A percentile compares a stretch with the other conserved stretches of the same genome.
phyloP scores from a whole-genome alignment of 2,329 filamentous ascomycete species.

The Leptoxyphium fumago region DNA sequence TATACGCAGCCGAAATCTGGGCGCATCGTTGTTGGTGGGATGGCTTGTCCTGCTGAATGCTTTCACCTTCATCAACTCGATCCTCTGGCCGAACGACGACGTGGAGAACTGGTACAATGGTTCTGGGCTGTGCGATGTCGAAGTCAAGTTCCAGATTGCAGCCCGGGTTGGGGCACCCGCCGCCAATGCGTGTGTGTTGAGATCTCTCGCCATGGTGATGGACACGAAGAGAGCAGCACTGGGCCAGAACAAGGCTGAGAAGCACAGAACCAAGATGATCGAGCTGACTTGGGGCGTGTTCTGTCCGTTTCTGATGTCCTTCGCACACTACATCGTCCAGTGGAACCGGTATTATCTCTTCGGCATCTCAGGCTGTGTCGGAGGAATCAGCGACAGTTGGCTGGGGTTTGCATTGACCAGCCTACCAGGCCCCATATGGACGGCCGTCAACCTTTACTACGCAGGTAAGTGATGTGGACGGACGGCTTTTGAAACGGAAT shows the following conservation, averaged over 20 bases:
- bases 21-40: constrained; percentile 40
- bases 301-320: constrained; percentile 40
- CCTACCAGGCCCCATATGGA: constrained; percentile 43
- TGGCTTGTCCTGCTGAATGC: constrained; percentile 44
- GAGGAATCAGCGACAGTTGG: constrained; percentile 43
- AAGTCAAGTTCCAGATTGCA: constrained; percentile 43
- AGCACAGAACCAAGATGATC: constrained; percentile 30
- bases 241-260: constrained; percentile 34
- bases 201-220: constrained; percentile 44
- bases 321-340: constrained; percentile 46
- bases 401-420: constrained; percentile 37
- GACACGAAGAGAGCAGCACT: constrained; percentile 42
- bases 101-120: constrained; percentile 42
- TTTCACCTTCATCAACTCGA: constrained; percentile 44
- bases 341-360: constrained; percentile 42
- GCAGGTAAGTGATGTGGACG: constrained; percentile 32
- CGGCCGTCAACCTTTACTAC: constrained; percentile 39
- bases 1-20: constrained; percentile 44
- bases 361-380: constrained; percentile 44
- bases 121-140: constrained; percentile 47
- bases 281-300: constrained; percentile 42
- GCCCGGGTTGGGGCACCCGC: constrained; percentile 38
- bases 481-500: background rate
- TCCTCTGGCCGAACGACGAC: constrained; percentile 50
- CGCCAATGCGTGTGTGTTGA: constrained; percentile 42